Evolutionary conservation across 257 asterid species (phyloP).

Genomic region (Solanum etuberosum): DNA sequence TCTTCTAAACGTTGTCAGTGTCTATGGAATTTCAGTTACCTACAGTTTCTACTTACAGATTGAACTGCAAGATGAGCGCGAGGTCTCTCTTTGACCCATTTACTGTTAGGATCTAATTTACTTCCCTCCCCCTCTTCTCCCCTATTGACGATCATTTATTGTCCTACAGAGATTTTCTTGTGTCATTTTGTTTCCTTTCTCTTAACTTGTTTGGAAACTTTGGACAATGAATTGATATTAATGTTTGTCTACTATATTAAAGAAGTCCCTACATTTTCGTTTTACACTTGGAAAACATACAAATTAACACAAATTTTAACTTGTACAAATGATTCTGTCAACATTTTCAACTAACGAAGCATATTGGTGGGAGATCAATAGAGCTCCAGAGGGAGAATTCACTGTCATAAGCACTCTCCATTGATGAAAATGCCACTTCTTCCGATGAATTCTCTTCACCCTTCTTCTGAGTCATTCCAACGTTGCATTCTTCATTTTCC

Average conservation of each 20-base stretch:
- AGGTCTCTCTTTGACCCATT: neutral
- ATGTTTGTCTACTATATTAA: neutral
- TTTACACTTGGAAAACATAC: neutral
- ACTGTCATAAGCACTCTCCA: neutral
- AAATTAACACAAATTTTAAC: neutral
- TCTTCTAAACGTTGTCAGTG: neutral
- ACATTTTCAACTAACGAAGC: constrained; percentile 16
- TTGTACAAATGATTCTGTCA: neutral
- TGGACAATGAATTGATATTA: neutral
- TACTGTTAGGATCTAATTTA: neutral
- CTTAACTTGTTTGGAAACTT: no score
- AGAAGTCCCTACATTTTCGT: neutral
- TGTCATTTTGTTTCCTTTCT: neutral
- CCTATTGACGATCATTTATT: neutral
- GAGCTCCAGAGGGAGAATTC: constrained; percentile 34
- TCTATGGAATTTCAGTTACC: neutral
- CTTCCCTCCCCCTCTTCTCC: neutral
- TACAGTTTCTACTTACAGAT: neutral
- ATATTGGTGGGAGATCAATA: constrained; percentile 31
- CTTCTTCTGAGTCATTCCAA: neutral
- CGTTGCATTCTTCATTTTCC: neutral
- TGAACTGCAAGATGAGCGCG: neutral
- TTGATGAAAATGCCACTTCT: neutral
- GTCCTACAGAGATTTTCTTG: neutral
- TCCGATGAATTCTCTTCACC: neutral